Evolutionary conservation across 257 asterid genomes (phyloP).

Genomic region (Avicennia marina): DNA sequence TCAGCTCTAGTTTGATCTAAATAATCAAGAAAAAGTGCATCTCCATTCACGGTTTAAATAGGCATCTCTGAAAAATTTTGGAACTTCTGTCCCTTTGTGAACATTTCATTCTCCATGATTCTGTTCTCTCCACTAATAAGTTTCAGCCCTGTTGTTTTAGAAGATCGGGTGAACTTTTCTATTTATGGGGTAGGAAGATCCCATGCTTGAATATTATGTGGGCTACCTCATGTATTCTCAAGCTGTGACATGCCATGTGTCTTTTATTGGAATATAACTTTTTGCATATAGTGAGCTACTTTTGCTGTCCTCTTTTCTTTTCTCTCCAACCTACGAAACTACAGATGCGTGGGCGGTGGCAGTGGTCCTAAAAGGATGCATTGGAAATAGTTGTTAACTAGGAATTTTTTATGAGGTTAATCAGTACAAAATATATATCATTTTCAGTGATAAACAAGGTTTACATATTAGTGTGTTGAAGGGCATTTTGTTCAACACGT

Average conservation of each 20-base stretch:
- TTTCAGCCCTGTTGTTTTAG: too few relatives aligned
- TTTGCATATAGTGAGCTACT: conserved; percentile 4
- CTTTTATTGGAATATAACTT: background rate
- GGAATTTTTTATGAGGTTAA: too few relatives aligned
- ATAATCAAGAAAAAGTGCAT: background rate
- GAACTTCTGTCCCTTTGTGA: background rate
- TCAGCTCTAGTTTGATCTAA: background rate
- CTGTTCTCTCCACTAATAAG: background rate
- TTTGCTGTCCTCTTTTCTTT: conserved; percentile 6
- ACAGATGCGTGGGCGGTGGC: too few relatives aligned
- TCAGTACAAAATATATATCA: too few relatives aligned
- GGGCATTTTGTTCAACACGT: too few relatives aligned
- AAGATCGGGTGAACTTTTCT: too few relatives aligned
- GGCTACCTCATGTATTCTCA: background rate
- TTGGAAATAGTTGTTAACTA: too few relatives aligned
- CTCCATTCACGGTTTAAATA: background rate
- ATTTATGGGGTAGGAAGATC: background rate
- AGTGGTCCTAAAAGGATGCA: too few relatives aligned
- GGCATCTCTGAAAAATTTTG: background rate
- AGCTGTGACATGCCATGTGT: conserved; percentile 15
- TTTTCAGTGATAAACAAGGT: too few relatives aligned
- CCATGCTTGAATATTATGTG: background rate
- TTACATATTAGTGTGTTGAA: too few relatives aligned
- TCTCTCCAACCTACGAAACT: background rate
- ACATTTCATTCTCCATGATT: background rate